Conservation (phyloP, 176 grass and related monocot species). For the Tuctoria greenei region DNA sequence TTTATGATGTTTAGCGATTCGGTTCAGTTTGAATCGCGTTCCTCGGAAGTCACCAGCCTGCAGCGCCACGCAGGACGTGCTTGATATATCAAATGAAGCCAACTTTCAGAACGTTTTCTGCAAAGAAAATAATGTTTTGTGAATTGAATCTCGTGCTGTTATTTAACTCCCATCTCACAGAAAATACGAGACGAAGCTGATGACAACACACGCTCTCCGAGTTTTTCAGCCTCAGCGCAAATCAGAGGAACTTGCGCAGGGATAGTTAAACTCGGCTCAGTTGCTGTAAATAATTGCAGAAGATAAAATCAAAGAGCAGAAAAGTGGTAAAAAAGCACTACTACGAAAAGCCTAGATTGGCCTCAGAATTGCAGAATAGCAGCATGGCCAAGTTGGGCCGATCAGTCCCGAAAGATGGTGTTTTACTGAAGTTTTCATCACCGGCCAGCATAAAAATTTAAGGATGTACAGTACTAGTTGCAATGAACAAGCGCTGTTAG, state of each 20-base stretch:
- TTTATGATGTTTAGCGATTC: no score
- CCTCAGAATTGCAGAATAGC: conserved; percentile 48
- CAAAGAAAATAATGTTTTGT: background rate
- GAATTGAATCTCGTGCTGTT: conserved; percentile 35
- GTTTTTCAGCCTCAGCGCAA: conserved; percentile 46
- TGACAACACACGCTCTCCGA: conserved; percentile 52
- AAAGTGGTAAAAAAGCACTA: no score
- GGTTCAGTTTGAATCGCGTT: no score
- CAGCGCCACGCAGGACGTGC: no score
- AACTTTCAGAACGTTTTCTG: no score
- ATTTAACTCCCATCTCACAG: conserved; percentile 59
- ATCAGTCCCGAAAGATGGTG: conserved; percentile 29
- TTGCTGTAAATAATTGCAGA: no score
- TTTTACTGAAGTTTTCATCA: conserved; percentile 28
- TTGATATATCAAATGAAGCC: no score
- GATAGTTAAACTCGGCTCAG: conserved; percentile 49
- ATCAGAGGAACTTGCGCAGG: conserved; percentile 20
- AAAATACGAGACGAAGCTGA: conserved; percentile 50
- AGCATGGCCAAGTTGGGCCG: conserved; percentile 19
- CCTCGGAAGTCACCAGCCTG: no score
- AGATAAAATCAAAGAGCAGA: no score
- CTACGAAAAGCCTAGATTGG: background rate
- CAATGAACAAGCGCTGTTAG: no score
- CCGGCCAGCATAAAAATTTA: background rate
- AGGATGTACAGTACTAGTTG: no score